Evolutionary conservation across 345 rosid species (phyloP), one percentile per base, ranked within the genome.

Genomic region (Ailanthus altissimus): DNA sequence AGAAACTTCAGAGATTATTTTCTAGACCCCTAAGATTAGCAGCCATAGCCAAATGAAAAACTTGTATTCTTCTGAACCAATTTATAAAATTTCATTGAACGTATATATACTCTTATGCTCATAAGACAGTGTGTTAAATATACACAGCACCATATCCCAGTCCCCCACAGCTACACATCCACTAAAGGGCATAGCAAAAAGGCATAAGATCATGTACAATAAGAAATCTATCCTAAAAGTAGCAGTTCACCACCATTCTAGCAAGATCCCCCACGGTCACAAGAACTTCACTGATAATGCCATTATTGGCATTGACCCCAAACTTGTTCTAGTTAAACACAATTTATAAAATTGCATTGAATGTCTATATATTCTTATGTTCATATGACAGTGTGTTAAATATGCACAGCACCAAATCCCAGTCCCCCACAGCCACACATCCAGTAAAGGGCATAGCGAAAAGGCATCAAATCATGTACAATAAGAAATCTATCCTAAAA

Each of bases 241-340:
- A 28, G n/a, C 73, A 76, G 68, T 80, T 64, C 26, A 89, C 97
- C 78, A 96, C 99, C 97, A 93, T 98, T 85, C 96, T 92, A 75
- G 97, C 98, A 89, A 96, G 98, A 87, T 96, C 99, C 75, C 99
- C 98, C 82, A 96, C 94, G 70, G 99, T 96, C 76, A 91, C 87
- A 77, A 93, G 99, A 83, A 96, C 98, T 85, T 97, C 99, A 81
- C 91, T 92, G 46, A 93, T 84, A 74, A 93, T 89, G 59, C 97
- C 94, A 83, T 85, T 91, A 81, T 96, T 93, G 63, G 97, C 94
- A 85, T 89, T 93, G 72, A 88, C 86, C 53, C 94, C 93, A 78
- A n/a, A n/a, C n/a, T n/a, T n/a, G n/a, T n/a, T n/a, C n/a, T n/a
- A n/a, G n/a, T n/a, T n/a, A n/a, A n/a, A n/a, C n/a, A n/a, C 58